Evolutionary conservation across 805 yeast species (phyloP).

Genomic region (Ogataea salicorniae): DNA sequence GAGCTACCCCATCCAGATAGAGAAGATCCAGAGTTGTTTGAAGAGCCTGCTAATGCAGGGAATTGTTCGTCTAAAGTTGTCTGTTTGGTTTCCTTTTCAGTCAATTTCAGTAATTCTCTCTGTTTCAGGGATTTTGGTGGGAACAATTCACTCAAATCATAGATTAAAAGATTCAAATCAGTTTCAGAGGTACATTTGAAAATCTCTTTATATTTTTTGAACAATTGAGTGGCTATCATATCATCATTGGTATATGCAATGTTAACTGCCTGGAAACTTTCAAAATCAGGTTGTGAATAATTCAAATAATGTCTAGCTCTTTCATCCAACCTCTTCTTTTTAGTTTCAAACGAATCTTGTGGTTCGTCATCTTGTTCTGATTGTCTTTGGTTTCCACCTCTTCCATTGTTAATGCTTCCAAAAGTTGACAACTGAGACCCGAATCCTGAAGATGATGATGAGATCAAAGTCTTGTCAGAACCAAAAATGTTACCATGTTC

Average conservation of each 20-base stretch:
- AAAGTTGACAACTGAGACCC: slow-evolving; percentile 57
- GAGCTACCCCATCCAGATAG: slow-evolving; percentile 8
- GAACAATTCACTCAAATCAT: slow-evolving; percentile 56
- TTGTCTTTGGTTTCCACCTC: slow-evolving; percentile 8
- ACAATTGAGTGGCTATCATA: slow-evolving; percentile 44
- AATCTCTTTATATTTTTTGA: slow-evolving; percentile 41
- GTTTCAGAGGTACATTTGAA: slow-evolving; percentile 37
- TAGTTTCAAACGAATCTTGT: slow-evolving; percentile 41
- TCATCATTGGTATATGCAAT: slow-evolving; percentile 40
- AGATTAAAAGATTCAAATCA: slow-evolving; percentile 53
- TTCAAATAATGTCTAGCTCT: slow-evolving; percentile 77
- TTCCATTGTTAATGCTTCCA: slow-evolving; percentile 18
- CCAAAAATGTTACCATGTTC: slow-evolving; percentile 67
- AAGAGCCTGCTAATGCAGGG: slow-evolving; percentile 41
- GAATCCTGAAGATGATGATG: slow-evolving; percentile 27
- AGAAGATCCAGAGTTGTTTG: slow-evolving; percentile 2
- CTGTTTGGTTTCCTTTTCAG: slow-evolving; percentile 21
- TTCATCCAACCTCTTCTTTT: slow-evolving; percentile 66
- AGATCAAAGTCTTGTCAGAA: slow-evolving; percentile 36
- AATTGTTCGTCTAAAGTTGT: slow-evolving; percentile 35
- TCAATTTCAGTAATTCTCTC: slow-evolving; percentile 32
- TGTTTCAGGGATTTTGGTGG: slow-evolving; percentile 41
- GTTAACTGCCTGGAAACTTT: slow-evolving; percentile 46
- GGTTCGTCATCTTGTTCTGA: slow-evolving; percentile 17
- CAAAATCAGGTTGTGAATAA: slow-evolving; percentile 43